Conservation (phyloP, 2,329 filamentous ascomycete genomes). For the Arthrinium puccinioides region DNA sequence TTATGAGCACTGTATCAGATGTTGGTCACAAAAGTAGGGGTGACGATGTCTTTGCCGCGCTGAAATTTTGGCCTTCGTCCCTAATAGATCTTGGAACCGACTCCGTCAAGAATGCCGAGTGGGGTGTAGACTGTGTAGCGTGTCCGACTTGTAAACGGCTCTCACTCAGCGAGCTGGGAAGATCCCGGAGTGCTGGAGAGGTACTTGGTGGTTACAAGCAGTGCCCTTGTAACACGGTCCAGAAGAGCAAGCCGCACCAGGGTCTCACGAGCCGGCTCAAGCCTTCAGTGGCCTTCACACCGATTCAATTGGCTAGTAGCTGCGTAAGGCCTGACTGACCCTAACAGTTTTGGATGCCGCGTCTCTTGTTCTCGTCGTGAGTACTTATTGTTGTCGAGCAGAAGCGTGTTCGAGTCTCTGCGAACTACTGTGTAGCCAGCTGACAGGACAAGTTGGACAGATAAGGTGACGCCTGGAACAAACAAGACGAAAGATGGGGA, state of each 20-base stretch:
- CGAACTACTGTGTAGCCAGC: too few species aligned
- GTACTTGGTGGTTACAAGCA: slow-evolving; percentile 31
- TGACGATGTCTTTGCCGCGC: slow-evolving; percentile 17
- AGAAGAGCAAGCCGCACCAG: slow-evolving; percentile 32
- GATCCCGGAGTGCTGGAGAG: slow-evolving; percentile 31
- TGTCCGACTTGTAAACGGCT: slow-evolving; percentile 22
- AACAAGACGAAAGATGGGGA: neutral
- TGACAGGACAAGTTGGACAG: too few species aligned
- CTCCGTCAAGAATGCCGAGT: slow-evolving; percentile 14
- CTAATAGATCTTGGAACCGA: slow-evolving; percentile 9
- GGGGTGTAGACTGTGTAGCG: slow-evolving; percentile 15
- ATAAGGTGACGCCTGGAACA: too few species aligned
- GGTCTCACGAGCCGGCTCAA: slow-evolving; percentile 24
- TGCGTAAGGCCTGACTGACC: too few species aligned
- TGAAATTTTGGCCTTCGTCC: slow-evolving; percentile 20
- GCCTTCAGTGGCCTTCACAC: slow-evolving; percentile 43
- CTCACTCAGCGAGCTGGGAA: slow-evolving; percentile 27
- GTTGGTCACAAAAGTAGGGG: slow-evolving; percentile 16
- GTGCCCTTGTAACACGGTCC: slow-evolving; percentile 31
- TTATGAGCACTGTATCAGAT: slow-evolving; percentile 15
- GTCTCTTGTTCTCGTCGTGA: too few species aligned
- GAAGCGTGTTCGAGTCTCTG: too few species aligned
- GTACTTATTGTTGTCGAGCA: slow-evolving; percentile 1
- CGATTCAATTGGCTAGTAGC: slow-evolving; percentile 1
- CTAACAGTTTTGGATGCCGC: too few species aligned